These are phyloP conservation scores for Mycena vitilis DNA, from an alignment of 768 basidiomycete species.

Conservation along the genomic window DNA sequence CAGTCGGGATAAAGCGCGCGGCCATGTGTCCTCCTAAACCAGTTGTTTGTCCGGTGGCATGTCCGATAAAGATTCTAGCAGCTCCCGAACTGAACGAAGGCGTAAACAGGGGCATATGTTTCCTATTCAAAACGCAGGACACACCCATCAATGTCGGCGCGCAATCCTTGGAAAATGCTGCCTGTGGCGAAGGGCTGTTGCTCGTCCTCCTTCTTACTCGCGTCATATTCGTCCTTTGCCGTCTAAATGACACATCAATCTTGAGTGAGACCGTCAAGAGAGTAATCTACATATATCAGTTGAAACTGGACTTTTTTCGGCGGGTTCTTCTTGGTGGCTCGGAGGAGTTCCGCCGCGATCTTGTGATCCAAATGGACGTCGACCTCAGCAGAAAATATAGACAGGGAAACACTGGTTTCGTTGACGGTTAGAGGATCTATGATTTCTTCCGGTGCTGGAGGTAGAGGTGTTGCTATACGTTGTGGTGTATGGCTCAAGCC, in stretches of 20 bases:
- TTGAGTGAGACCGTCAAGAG: constrained; percentile 5
- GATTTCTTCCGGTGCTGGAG: constrained; percentile 48
- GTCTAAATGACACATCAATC: constrained; percentile 59
- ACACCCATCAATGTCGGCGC: constrained; percentile 88
- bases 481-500: constrained; percentile 54
- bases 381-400: constrained; percentile 75
- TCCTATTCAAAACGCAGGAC: constrained; percentile 32
- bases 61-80: constrained; percentile 89
- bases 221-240: constrained; percentile 83
- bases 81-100: constrained; percentile 63
- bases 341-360: constrained; percentile 76
- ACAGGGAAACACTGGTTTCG: constrained; percentile 67
- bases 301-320: constrained; percentile 80
- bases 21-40: constrained; percentile 76
- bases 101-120: constrained; percentile 14
- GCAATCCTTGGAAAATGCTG: constrained; percentile 87
- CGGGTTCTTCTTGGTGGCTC: constrained; percentile 96
- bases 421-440: constrained; percentile 54
- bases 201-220: constrained; percentile 75
- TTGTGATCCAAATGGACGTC: constrained; percentile 74
- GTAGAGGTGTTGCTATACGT: constrained; percentile 47
- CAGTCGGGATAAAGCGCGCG: constrained; percentile 93
- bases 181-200: constrained; percentile 69
- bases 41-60: constrained; percentile 93
- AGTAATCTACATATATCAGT: constrained; percentile 80